Evolutionary conservation across 1,284 basidiomycete species (phyloP), one percentile per base, ranked within the genome.

Genomic region (Sporisorium reilianum): DNA sequence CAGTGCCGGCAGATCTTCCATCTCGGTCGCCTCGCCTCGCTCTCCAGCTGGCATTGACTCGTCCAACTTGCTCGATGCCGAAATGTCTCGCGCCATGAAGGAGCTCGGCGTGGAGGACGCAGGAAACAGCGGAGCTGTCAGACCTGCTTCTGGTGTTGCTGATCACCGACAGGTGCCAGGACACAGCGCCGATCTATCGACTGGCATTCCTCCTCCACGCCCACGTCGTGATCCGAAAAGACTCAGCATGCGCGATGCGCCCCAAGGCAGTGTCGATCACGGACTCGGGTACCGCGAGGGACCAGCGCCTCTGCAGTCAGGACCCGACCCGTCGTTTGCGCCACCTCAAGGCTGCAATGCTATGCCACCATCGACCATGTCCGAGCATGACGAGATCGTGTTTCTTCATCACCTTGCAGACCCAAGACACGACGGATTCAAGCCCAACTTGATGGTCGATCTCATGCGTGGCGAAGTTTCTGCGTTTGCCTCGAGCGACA

Each of bases 381-480:
- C 38, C 6, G 70, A 73, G 26, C 48, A 40, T 14, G 70, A 73
- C 12, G 70, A 73, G 25, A 50, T 73, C 18, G 53, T 73, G 5
- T 32, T 64, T 10, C 61, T 81, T 10, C 68, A 76, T 6, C 63
- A 73, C 16, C 50, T 75, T 20, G 58, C 69, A 7, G 63, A 76
- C 32, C 67, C 70, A 38, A 48, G 51, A 3, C 51, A 54, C 25
- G 67, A 78, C 36, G 81, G 82, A 0, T 84, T 84, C 78, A 80
- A 84, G 59, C 79, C 81, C 12, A 75, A 78, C 45, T 44, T 76
- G 20, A 49, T 84, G 52, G 36, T 84, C 2, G 75, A 80, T 26
- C 59, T 75, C 14, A 59, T 72, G 58, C 81, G 81, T 4, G 79
- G 80, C 16, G 68, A 76, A 28, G 55, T 79, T 9, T 75, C 78